phyloP scores from a whole-genome alignment of 2,329 filamentous ascomycete genomes.

The Tolypocladium inflatum region DNA sequence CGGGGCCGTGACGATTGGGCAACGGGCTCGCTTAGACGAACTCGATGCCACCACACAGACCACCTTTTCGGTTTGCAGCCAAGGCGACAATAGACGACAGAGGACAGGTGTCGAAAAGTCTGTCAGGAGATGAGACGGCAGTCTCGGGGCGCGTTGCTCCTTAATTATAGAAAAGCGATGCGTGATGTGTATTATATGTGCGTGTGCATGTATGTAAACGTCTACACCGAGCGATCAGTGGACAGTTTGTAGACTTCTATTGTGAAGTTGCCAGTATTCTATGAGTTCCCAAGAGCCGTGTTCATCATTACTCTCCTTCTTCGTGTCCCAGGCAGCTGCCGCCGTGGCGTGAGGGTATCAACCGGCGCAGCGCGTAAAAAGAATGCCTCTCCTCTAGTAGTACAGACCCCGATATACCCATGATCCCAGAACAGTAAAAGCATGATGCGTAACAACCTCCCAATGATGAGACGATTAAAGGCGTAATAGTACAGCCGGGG shows the following conservation, averaged over 20 bases:
- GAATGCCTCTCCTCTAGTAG: slow-evolving; percentile 11
- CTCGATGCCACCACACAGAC: too few species aligned
- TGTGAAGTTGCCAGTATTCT: slow-evolving; percentile 1
- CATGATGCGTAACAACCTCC: not conserved
- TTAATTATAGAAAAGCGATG: not conserved
- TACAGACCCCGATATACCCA: slow-evolving; percentile 15
- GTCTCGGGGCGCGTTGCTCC: not conserved
- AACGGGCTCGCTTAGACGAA: not conserved
- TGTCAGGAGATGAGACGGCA: not conserved
- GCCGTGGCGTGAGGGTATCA: slow-evolving; percentile 11
- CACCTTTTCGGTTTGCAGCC: too few species aligned
- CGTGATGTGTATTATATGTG: not conserved
- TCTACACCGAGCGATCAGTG: slow-evolving; percentile 7
- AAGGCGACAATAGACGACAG: not conserved
- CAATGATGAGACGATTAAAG: slow-evolving; percentile 1
- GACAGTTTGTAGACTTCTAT: slow-evolving; percentile 5
- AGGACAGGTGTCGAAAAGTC: not conserved
- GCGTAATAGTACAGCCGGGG: not conserved
- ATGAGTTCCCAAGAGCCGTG: not conserved
- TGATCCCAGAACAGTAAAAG: not conserved
- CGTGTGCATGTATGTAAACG: not conserved
- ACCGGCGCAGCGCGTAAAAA: slow-evolving; percentile 15
- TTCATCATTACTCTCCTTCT: slow-evolving; percentile 4
- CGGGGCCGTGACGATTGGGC: too few species aligned
- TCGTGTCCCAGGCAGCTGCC: slow-evolving; percentile 6